Percentiles rank a stretch among this genome's conserved stretches.
phyloP scores from a whole-genome alignment of 2,329 filamentous ascomycete species.

The Orbilia ellipsospora region DNA sequence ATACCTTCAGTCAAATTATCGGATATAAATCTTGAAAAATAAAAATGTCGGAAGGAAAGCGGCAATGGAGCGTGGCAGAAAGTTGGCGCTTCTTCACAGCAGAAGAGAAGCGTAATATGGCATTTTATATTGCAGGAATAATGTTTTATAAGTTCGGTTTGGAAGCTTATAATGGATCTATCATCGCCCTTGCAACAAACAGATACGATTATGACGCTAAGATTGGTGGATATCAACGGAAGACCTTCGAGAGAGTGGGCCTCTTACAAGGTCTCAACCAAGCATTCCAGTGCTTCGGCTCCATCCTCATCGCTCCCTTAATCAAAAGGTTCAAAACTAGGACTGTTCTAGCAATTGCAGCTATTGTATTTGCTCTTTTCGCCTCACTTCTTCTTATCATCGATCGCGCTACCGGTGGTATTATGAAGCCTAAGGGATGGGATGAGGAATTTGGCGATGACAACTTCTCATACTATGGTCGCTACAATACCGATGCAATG shows the following conservation, averaged over 20 bases:
- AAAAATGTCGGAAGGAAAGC: slow-evolving; percentile 45
- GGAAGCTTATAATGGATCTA: slow-evolving; percentile 67
- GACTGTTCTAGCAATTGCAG: slow-evolving; percentile 64
- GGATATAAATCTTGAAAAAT: too few relatives aligned
- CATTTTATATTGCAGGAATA: slow-evolving; percentile 66
- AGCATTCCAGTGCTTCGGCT: slow-evolving; percentile 66
- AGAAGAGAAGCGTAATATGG: slow-evolving; percentile 65
- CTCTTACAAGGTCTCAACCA: slow-evolving; percentile 67
- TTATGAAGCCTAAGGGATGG: slow-evolving; percentile 61
- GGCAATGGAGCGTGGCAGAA: slow-evolving; percentile 33
- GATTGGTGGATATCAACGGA: slow-evolving; percentile 60
- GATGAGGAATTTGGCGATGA: slow-evolving; percentile 59
- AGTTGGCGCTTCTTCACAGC: slow-evolving; percentile 61
- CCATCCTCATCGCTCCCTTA: slow-evolving; percentile 67
- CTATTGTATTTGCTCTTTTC: slow-evolving; percentile 65
- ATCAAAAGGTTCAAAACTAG: slow-evolving; percentile 66
- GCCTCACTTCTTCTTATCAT: slow-evolving; percentile 66
- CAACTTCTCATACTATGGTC: slow-evolving; percentile 63
- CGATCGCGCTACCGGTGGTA: slow-evolving; percentile 66
- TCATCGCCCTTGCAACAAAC: slow-evolving; percentile 66
- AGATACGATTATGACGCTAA: slow-evolving; percentile 66
- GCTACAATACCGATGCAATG: slow-evolving; percentile 66
- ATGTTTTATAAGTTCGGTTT: slow-evolving; percentile 69
- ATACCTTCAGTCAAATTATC: too few relatives aligned
- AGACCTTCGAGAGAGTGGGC: slow-evolving; percentile 66